Evolutionary conservation across 768 basidiomycete genomes (phyloP).

Genomic region (Kwoniella sp.): DNA sequence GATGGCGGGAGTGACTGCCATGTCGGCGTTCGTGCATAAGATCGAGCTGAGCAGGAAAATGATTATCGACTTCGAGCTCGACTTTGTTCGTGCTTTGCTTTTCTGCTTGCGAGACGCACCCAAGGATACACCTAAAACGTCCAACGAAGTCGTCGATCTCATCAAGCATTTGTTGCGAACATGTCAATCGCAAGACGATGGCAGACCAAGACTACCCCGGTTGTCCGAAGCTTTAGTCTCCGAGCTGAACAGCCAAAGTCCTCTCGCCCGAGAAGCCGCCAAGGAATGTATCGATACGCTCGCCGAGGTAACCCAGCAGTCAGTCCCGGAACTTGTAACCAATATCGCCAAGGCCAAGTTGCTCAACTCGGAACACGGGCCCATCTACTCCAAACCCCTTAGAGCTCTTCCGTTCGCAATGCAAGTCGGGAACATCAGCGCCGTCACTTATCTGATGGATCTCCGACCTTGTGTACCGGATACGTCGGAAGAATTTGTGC

Average conservation of each 20-base stretch:
- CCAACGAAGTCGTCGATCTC: slow-evolving; percentile 76
- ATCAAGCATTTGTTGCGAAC: slow-evolving; percentile 59
- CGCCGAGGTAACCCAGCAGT: slow-evolving; percentile 69
- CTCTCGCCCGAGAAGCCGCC: slow-evolving; percentile 78
- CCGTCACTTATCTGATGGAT: slow-evolving; percentile 88
- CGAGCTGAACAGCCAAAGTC: slow-evolving; percentile 83
- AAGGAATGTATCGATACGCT: slow-evolving; percentile 79
- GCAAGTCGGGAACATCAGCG: slow-evolving; percentile 97
- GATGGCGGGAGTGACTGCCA: slow-evolving; percentile 83
- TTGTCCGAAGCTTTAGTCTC: slow-evolving; percentile 75
- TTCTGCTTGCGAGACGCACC: slow-evolving; percentile 95
- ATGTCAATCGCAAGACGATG: slow-evolving; percentile 58
- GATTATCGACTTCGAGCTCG: slow-evolving; percentile 82
- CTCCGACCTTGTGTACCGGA: slow-evolving; percentile 87
- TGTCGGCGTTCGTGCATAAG: slow-evolving; percentile 74
- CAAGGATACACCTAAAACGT: slow-evolving; percentile 78
- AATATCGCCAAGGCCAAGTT: slow-evolving; percentile 78
- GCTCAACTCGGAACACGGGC: slow-evolving; percentile 62
- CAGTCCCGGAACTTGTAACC: slow-evolving; percentile 75
- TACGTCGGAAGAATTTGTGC: slow-evolving; percentile 85
- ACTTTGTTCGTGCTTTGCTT: slow-evolving; percentile 83
- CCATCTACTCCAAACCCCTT: slow-evolving; percentile 92
- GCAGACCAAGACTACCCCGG: slow-evolving; percentile 63
- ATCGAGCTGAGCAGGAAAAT: slow-evolving; percentile 73
- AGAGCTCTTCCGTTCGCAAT: slow-evolving; percentile 90